Evolutionary conservation across 1,284 basidiomycete species (phyloP).

Genomic region (Spongispora temasekensis): DNA sequence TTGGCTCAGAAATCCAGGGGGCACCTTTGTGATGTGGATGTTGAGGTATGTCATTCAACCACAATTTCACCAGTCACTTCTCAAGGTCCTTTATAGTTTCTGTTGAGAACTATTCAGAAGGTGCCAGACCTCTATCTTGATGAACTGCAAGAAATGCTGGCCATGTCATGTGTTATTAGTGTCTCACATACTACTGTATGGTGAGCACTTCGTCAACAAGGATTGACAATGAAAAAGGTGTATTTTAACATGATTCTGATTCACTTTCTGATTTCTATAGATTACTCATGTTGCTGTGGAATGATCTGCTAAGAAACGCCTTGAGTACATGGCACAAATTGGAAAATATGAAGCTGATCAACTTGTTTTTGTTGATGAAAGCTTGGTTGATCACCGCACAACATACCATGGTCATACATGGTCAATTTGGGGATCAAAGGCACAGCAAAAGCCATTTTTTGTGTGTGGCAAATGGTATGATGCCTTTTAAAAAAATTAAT

Average conservation of each 20-base stretch:
- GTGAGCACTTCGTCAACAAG: not conserved
- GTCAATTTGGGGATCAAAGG: not conserved
- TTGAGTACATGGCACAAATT: conserved; percentile 23
- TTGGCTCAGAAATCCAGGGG: no score
- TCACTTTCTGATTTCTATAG: conserved; percentile 10
- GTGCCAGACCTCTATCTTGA: no score
- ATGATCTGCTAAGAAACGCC: conserved; percentile 19
- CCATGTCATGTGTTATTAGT: not conserved
- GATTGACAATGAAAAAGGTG: conserved; percentile 26
- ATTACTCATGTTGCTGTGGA: conserved; percentile 27
- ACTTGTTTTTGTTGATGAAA: not conserved
- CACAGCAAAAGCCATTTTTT: not conserved
- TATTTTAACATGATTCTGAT: not conserved
- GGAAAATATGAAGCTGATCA: not conserved
- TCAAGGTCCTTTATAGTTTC: conserved; percentile 3
- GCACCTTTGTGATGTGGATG: no score
- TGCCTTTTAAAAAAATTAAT: not conserved
- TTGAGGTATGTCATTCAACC: no score
- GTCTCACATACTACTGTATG: not conserved
- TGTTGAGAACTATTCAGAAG: not conserved
- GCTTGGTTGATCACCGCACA: not conserved
- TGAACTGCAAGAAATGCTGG: no score
- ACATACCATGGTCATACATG: not conserved
- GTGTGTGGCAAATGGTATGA: no score
- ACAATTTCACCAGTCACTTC: no score